Percentiles rank a stretch among this genome's conserved stretches.
phyloP scores from a whole-genome alignment of 805 yeast genomes.

The Candida yuanshanica region DNA sequence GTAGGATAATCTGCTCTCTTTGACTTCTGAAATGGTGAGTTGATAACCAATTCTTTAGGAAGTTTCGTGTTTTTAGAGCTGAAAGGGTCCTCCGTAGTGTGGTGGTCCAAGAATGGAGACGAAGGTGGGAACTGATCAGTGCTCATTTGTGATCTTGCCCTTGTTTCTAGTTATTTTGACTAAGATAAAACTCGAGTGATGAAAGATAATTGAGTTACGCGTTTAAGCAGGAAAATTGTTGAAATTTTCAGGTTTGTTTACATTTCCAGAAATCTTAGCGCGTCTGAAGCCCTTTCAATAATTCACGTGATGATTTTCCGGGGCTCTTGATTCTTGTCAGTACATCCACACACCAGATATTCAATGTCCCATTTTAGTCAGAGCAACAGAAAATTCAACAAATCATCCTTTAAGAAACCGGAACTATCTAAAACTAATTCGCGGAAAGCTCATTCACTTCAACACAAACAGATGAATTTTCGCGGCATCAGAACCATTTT shows the following conservation, averaged over 20 bases:
- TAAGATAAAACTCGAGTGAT: no score
- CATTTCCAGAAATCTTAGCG: slow-evolving; percentile 3
- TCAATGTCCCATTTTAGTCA: neutral
- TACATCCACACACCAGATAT: neutral
- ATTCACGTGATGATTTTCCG: neutral
- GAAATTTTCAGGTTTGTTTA: slow-evolving; percentile 8
- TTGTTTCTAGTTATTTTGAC: no score
- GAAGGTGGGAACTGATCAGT: slow-evolving; percentile 31
- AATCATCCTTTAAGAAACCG: neutral
- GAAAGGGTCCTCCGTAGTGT: slow-evolving; percentile 7
- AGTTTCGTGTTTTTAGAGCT: slow-evolving; percentile 4
- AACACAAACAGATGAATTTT: neutral
- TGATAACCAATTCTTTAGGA: slow-evolving; percentile 16
- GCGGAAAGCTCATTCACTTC: neutral
- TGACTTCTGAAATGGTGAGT: slow-evolving; percentile 18
- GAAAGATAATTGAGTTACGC: no score
- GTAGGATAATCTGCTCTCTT: slow-evolving; percentile 48
- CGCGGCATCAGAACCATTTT: slow-evolving; percentile 7
- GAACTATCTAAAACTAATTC: neutral
- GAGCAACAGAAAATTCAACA: neutral
- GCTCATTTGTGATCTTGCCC: slow-evolving; percentile 4
- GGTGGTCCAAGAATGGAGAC: slow-evolving; percentile 28
- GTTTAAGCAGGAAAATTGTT: neutral
- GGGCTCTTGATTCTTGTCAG: neutral
- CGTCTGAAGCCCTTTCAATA: neutral